A percentile compares a stretch with the other conserved stretches of the same genome.
Conservation (phyloP, 805 yeast genomes). For the Millerozyma acaciae region DNA sequence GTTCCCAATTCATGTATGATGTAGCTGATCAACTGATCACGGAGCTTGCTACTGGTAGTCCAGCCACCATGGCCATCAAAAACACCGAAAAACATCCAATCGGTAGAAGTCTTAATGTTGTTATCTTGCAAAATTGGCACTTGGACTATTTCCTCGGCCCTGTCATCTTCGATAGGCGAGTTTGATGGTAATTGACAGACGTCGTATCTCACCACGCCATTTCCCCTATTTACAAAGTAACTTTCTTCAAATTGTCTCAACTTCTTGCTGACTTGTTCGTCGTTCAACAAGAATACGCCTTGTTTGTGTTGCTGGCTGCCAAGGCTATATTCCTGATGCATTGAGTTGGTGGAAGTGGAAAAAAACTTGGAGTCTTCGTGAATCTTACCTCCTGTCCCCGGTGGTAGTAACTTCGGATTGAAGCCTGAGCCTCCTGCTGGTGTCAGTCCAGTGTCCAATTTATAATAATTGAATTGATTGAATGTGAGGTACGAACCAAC, state of each 20-base stretch:
- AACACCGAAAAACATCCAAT: conserved; percentile 93
- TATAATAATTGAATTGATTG: conserved; percentile 37
- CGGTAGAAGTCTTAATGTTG: conserved; percentile 48
- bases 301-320: conserved; percentile 48
- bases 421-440: conserved; percentile 10
- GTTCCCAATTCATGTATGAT: conserved; percentile 76
- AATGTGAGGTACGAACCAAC: conserved; percentile 41
- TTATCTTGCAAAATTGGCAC: conserved; percentile 66
- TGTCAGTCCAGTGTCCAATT: conserved; percentile 35
- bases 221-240: conserved; percentile 73
- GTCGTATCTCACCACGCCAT: conserved; percentile 87
- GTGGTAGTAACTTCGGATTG: conserved; percentile 14
- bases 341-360: conserved; percentile 43
- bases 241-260: conserved; percentile 77
- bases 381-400: conserved; percentile 6
- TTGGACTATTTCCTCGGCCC: conserved; percentile 76
- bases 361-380: conserved; percentile 21
- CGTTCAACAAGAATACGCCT: conserved; percentile 54
- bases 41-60: conserved; percentile 81
- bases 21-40: conserved; percentile 71
- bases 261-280: conserved; percentile 66
- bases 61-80: conserved; percentile 98
- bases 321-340: conserved; percentile 37
- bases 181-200: conserved; percentile 86
- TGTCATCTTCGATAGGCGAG: conserved; percentile 91